Percentiles rank a stretch among this genome's conserved stretches.
These are phyloP conservation scores for Kazachstania viticola DNA, from an alignment of 805 yeast genomes.

Conservation along the genomic window DNA sequence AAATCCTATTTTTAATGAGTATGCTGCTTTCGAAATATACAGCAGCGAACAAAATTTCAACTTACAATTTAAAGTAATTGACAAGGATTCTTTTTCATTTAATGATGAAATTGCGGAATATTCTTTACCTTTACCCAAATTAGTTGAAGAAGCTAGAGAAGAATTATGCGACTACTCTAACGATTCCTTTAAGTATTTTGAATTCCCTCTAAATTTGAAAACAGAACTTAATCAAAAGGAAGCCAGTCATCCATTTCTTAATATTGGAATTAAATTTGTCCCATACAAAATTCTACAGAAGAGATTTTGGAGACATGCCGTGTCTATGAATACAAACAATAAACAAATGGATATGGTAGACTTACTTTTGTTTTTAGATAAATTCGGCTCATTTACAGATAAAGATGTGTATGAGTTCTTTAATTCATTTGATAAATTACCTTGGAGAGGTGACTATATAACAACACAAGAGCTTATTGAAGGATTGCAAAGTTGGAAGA, in stretches of 20 bases:
- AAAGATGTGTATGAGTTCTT: slow-evolving; percentile 46
- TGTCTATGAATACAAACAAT: slow-evolving; percentile 33
- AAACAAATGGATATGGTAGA: slow-evolving; percentile 41
- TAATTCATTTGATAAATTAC: slow-evolving; percentile 31
- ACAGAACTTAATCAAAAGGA: slow-evolving; percentile 3
- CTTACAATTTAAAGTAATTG: slow-evolving; percentile 63
- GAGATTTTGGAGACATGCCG: slow-evolving; percentile 57
- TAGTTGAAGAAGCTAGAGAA: slow-evolving; percentile 28
- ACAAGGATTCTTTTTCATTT: slow-evolving; percentile 70
- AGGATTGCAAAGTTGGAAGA: slow-evolving; percentile 33
- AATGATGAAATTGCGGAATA: slow-evolving; percentile 74
- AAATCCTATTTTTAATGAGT: slow-evolving; percentile 73
- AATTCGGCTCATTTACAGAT: slow-evolving; percentile 35
- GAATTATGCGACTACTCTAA: slow-evolving; percentile 21
- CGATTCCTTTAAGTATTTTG: slow-evolving; percentile 17
- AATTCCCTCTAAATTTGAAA: slow-evolving; percentile 28
- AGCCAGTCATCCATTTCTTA: slow-evolving; percentile 35
- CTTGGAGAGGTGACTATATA: slow-evolving; percentile 46
- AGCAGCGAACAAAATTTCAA: slow-evolving; percentile 55
- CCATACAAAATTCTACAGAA: slow-evolving; percentile 54
- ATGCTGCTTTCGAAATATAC: slow-evolving; percentile 65
- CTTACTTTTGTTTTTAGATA: slow-evolving; percentile 48
- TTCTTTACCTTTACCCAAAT: slow-evolving; percentile 32
- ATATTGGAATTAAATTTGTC: slow-evolving; percentile 51
- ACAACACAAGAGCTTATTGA: slow-evolving; percentile 35